Base-by-base conservation (phyloP, 805 yeast species). In the Cyberlindnera xylosilytica region DNA sequence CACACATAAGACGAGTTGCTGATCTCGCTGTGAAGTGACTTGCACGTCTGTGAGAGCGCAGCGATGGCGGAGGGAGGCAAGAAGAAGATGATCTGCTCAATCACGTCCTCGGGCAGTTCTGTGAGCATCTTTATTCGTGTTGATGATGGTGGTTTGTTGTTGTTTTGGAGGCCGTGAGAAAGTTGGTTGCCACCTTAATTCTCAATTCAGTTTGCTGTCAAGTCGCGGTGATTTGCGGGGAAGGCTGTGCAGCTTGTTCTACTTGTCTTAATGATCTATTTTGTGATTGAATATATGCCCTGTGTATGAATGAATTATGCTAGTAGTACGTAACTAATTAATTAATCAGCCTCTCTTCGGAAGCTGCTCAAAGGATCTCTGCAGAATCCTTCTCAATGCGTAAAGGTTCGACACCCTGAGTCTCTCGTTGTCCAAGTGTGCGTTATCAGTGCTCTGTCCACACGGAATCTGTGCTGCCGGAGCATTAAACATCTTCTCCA, bases 401-500 rank as follows among this genome's bases (percentile, higher is more conserved):
- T 81, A 79, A 55, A 90, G 70, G 57, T 91, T 91, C 29, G 81
- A 69, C 19, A 91, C 78, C 42, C 98, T 69, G 36, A 91, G 62
- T 49, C 93, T 76, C 64, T 91, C 99, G 58, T 93, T 84, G 56
- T 83, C 80, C 54, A 91, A 73, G 68, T 91, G 99, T 1, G 97
- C 98, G 56, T 88, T 87, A 61, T 93, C 98, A 33, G 93, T 79
- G 2, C 91, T 77, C 66, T 91, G 99, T 0, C 98, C 99, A 58
- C 97, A 88, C 2, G 99, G 98, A 26, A 93, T 77, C 62, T 93
- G 98, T 1, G 91, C 95, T 2, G 97, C 98, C 20, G 87, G 87
- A 3, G 98, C 96, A 39, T 73, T 63, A 51, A 91, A 86, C 11
- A 75, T 69, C 61, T 86, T 86, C 55, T 91, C 99, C 50, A 91